Base-by-base conservation (phyloP, 2,329 filamentous ascomycete genomes). In the Colletotrichum limetticola region DNA sequence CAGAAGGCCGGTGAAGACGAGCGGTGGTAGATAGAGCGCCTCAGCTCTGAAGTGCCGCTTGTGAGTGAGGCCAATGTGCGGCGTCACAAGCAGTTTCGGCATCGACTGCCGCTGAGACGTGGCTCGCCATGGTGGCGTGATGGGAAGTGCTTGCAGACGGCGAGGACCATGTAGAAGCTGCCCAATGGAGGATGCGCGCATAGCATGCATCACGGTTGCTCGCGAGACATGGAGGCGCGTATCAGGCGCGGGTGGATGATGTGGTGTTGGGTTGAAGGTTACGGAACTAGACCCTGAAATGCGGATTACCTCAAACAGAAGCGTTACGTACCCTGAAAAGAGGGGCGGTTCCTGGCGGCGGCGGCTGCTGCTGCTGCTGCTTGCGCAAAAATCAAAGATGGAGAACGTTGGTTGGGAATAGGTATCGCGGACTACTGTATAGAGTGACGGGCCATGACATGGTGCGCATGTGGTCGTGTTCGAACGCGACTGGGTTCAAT, bases 1-100 rank as follows among this genome's bases (percentile, higher is more conserved):
- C 4, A 94, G 85, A 46, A 95, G 85, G 1, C 92, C 91, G 16
- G 85, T 80, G 78, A 95, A 95, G 56, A 94, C 84, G 7, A 88
- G 78, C 0, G 94, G 94, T 8, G 93, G 91, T 4, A 92, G 82
- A n/a, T 93, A 81, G 14, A 88, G 75, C 19, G 85, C 78, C 65
- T 82, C 78, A 66, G 82, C 75, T 71, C 85, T 83, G 62, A 85
- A 76, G 64, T 69, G 66, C 73, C 81, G 80, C 67, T 74, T 71
- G 68, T 72, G 75, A 75, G 74, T 72, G 74, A 71, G 62, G 56
- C 71, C 60, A 49, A 73, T 49, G 42, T 37, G 59, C 42, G 70
- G 64, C 49, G 32, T 74, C 58, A 61, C 58, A 60, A 75, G 74
- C 2, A 42, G 37, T 5, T 16, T 42, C 37, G 37, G 37, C 37